Conservation (phyloP, 805 yeast species). For the Lachancea sp. region DNA sequence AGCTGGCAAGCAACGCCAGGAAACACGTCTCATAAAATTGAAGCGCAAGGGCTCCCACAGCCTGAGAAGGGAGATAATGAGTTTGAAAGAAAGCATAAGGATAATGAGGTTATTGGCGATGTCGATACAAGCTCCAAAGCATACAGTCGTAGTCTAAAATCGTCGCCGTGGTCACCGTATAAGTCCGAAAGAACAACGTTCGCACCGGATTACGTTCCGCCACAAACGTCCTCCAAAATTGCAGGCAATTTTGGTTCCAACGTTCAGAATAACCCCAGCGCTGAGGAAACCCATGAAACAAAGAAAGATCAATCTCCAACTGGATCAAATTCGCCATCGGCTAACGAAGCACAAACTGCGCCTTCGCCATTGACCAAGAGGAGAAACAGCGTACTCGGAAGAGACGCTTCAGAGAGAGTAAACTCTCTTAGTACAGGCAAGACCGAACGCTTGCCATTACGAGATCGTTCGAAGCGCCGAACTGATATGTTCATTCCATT, state of each 20-base stretch:
- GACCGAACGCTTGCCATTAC: background rate
- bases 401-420: background rate
- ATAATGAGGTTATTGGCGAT: background rate
- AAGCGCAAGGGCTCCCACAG: background rate
- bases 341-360: background rate
- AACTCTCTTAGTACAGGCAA: background rate
- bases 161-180: constrained; percentile 28
- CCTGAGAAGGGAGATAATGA: background rate
- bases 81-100: background rate
- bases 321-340: background rate
- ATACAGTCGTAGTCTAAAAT: constrained; percentile 2
- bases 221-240: background rate
- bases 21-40: background rate
- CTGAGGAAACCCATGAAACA: background rate
- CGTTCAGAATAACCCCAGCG: background rate
- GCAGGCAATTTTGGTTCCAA: background rate
- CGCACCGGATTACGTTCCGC: background rate
- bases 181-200: constrained; percentile 16
- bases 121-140: background rate
- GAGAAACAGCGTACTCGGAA: background rate
- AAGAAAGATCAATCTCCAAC: background rate
- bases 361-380: background rate
- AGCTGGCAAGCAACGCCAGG: constrained; percentile 2
- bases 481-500: constrained; percentile 32
- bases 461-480: constrained; percentile 23